Evolutionary conservation across 2,329 filamentous ascomycete genomes (phyloP).

Genomic region (Fusarium cicatricum): DNA sequence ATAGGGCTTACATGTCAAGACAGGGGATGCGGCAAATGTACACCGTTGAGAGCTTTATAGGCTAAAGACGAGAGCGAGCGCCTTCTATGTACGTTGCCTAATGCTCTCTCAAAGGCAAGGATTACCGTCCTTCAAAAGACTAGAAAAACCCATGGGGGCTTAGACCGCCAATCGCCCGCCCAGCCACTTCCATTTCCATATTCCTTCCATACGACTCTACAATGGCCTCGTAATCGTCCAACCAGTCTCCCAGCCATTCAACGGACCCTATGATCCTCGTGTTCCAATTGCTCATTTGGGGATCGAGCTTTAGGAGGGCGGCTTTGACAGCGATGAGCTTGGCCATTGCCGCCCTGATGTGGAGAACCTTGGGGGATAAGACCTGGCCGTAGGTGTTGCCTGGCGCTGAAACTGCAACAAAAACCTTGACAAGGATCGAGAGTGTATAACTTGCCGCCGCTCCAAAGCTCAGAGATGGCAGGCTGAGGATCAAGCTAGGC

Average conservation of each 20-base stretch:
- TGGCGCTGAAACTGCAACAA: conserved; percentile 27
- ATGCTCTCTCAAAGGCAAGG: too few relatives aligned
- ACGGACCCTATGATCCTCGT: conserved; percentile 29
- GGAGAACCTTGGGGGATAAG: conserved; percentile 1
- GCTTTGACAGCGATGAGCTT: conserved; percentile 18
- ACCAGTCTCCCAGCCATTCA: conserved; percentile 22
- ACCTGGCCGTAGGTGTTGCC: conserved; percentile 25
- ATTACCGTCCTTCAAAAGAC: too few relatives aligned
- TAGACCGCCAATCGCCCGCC: conserved; percentile 19
- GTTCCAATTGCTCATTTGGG: conserved; percentile 29
- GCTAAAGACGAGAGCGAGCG: too few relatives aligned
- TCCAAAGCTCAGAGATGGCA: conserved; percentile 24
- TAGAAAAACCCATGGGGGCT: too few relatives aligned
- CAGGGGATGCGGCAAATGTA: too few relatives aligned
- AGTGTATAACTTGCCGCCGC: conserved; percentile 27
- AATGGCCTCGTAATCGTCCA: conserved; percentile 28
- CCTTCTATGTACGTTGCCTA: too few relatives aligned
- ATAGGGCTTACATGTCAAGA: too few relatives aligned
- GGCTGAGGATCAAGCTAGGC: conserved; percentile 5
- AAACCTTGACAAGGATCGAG: conserved; percentile 27
- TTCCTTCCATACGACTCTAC: conserved; percentile 25
- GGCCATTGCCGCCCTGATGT: conserved; percentile 16
- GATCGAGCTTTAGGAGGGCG: conserved; percentile 19
- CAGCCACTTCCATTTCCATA: conserved; percentile 23
- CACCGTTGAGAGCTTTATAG: too few relatives aligned